These are phyloP conservation scores for Inga laurina DNA, from an alignment of 306 rosid species.

Conservation along the genomic window DNA sequence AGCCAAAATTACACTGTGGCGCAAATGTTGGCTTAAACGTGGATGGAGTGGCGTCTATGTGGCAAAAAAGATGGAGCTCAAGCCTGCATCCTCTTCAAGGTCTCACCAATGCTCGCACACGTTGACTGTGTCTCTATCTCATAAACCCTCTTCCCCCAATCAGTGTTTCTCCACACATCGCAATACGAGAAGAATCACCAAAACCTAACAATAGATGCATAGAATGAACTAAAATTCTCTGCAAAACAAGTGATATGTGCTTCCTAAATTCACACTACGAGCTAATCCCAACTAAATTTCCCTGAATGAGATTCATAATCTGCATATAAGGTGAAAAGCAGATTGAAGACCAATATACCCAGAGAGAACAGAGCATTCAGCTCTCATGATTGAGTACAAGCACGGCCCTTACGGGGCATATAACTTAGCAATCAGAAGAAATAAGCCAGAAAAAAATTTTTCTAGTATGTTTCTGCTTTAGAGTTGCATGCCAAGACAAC, in stretches of 20 bases:
- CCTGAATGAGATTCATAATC: slow-evolving; percentile 31
- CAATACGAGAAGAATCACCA: slow-evolving; percentile 32
- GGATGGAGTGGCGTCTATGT: too few species aligned
- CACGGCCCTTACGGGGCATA: too few species aligned
- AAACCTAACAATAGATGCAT: slow-evolving; percentile 33
- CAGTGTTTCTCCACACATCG: slow-evolving; percentile 95
- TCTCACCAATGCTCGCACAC: slow-evolving; percentile 91
- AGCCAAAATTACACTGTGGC: too few species aligned
- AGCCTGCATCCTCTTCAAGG: slow-evolving; percentile 96
- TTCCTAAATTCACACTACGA: slow-evolving; percentile 17
- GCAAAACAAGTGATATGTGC: slow-evolving; percentile 17
- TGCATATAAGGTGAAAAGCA: background rate
- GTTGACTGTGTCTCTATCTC: slow-evolving; percentile 97
- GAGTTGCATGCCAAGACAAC: too few species aligned
- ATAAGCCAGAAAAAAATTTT: too few species aligned
- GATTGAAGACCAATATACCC: too few species aligned
- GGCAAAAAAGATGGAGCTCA: slow-evolving; percentile 49
- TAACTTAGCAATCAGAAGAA: too few species aligned
- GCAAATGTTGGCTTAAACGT: too few species aligned
- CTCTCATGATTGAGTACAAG: too few species aligned
- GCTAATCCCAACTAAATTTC: slow-evolving; percentile 30
- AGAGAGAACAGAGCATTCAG: too few species aligned
- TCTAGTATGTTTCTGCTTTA: too few species aligned
- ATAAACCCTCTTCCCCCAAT: slow-evolving; percentile 71
- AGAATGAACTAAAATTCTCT: slow-evolving; percentile 32